Conservation (phyloP, 177 flowering plant genomes). For the Vitis hybrid region DNA sequence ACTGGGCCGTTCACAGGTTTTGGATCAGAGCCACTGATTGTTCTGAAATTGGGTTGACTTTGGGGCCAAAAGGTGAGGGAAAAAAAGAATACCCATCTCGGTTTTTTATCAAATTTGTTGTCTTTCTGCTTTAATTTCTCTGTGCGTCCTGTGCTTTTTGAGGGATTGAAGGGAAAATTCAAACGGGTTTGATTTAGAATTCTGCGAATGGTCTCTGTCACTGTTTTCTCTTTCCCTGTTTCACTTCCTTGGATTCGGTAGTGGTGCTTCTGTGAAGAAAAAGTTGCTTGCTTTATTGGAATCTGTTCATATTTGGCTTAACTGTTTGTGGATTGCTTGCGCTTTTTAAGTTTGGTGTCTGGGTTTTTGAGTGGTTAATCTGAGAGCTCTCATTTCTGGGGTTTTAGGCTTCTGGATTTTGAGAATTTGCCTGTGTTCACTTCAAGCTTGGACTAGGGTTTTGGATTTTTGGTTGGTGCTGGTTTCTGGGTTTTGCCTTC, state of each 20-base stretch:
- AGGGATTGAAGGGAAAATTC: conserved; percentile 8
- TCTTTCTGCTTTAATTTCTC: background rate
- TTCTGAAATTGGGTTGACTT: conserved; percentile 19
- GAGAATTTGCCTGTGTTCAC: conserved; percentile 1
- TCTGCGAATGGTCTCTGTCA: conserved; percentile 16
- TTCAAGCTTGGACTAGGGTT: background rate
- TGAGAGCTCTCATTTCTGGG: conserved; percentile 1
- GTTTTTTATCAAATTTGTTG: background rate
- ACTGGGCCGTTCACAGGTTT: conserved; percentile 25
- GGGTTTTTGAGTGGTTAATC: conserved; percentile 2
- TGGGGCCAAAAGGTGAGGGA: conserved; percentile 15
- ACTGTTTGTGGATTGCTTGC: conserved; percentile 18
- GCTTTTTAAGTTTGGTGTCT: conserved; percentile 19
- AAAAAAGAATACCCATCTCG: background rate
- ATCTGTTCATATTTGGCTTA: conserved; percentile 23
- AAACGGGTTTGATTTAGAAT: conserved; percentile 15
- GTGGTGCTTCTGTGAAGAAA: conserved; percentile 13
- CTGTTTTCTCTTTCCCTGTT: conserved; percentile 22
- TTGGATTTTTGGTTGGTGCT: conserved; percentile 1
- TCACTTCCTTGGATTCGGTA: conserved; percentile 32
- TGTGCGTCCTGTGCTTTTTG: conserved; percentile 8
- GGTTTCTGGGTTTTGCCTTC: background rate
- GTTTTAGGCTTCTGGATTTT: conserved; percentile 12
- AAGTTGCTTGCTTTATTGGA: conserved; percentile 38
- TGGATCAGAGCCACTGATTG: conserved; percentile 16